A percentile compares a stretch with the other conserved stretches of the same genome.
phyloP scores from a whole-genome alignment of 371 early-diverging fungal genomes.

The Mucor mucedo region DNA sequence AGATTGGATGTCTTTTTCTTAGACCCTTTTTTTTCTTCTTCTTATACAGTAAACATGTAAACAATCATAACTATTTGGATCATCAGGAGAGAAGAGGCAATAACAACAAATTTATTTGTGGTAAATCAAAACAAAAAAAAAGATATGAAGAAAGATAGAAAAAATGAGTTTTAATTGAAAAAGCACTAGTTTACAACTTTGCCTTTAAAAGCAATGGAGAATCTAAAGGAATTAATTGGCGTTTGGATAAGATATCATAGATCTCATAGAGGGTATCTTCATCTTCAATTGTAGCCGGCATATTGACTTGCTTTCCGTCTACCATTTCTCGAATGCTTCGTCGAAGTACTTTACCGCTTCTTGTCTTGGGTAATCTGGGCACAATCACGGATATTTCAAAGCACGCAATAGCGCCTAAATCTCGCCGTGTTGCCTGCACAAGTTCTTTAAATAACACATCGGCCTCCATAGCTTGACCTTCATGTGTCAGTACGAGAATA shows the following conservation, averaged over 20 bases:
- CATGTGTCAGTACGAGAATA: slow-evolving; percentile 58
- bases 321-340: slow-evolving; percentile 79
- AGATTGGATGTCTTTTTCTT: no score
- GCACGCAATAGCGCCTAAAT: slow-evolving; percentile 83
- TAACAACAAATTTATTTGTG: no score
- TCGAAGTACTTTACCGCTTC: slow-evolving; percentile 91
- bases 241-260: slow-evolving; percentile 33
- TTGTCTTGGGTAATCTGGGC: slow-evolving; percentile 88
- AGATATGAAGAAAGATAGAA: background rate
- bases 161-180: background rate
- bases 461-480: slow-evolving; percentile 20
- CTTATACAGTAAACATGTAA: no score
- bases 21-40: no score
- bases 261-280: slow-evolving; percentile 66
- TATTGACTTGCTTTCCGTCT: slow-evolving; percentile 60
- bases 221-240: slow-evolving; percentile 16
- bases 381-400: slow-evolving; percentile 71
- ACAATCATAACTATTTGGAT: no score
- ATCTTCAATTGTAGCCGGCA: slow-evolving; percentile 89
- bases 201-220: slow-evolving; percentile 14
- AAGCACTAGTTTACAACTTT: slow-evolving; percentile 6
- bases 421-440: slow-evolving; percentile 55
- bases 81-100: no score
- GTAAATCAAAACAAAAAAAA: no score
- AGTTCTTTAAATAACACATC: slow-evolving; percentile 50